These are phyloP conservation scores for Pseudogymnoascus sp. DNA, from an alignment of 2,329 filamentous ascomycete genomes.

Conservation along the genomic window DNA sequence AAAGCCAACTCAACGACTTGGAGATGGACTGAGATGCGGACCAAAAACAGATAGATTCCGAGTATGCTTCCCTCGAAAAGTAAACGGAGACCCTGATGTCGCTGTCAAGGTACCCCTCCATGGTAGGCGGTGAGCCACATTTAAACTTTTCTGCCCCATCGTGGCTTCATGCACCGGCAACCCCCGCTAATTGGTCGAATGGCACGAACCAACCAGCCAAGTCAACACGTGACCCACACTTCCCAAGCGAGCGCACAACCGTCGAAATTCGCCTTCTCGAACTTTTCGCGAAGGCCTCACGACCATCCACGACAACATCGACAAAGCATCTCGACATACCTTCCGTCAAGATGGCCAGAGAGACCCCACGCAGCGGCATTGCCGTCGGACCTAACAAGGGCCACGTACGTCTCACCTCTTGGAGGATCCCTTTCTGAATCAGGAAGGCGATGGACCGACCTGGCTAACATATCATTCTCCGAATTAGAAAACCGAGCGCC, in stretches of 20 bases:
- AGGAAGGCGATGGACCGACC: conserved; percentile 54
- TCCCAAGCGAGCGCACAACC: conserved; percentile 3
- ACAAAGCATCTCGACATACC: conserved; percentile 15
- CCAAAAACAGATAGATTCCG: neutral
- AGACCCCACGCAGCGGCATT: conserved; percentile 50
- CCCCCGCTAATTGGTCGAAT: neutral
- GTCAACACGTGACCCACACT: conserved; percentile 8
- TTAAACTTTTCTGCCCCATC: conserved; percentile 9
- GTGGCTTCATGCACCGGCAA: neutral
- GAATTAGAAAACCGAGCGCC: conserved; percentile 71
- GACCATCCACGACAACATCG: conserved; percentile 13
- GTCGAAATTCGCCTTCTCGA: conserved; percentile 6
- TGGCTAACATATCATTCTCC: conserved; percentile 23
- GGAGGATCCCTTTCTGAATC: conserved; percentile 56
- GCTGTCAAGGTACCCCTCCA: conserved; percentile 9
- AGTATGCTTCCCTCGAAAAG: neutral
- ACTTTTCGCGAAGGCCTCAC: neutral
- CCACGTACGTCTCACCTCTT: conserved; percentile 67
- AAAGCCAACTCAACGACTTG: neutral
- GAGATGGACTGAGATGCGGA: neutral
- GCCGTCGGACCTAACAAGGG: conserved; percentile 56
- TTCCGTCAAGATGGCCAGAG: conserved; percentile 45
- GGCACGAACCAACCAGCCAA: neutral
- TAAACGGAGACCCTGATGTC: conserved; percentile 7
- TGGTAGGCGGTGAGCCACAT: conserved; percentile 9